A percentile compares a stretch with the other conserved stretches of the same genome.
Conservation (phyloP, 352 stramenopile species). For the Pythium guiyangense region DNA sequence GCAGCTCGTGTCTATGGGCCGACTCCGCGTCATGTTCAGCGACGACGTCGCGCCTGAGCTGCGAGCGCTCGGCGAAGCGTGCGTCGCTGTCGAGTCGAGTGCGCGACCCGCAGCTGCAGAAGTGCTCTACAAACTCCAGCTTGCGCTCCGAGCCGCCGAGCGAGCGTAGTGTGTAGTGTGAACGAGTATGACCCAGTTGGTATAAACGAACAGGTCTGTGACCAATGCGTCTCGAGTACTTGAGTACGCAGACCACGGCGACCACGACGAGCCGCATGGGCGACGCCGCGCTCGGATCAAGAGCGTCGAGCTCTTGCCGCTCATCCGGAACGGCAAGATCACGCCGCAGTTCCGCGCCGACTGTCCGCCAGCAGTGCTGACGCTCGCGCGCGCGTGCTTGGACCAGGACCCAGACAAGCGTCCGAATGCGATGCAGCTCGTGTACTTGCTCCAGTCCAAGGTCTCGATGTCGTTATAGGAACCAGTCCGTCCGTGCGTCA, state of each 20-base stretch:
- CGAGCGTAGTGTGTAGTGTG: no score
- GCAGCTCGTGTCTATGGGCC: constrained; percentile 27
- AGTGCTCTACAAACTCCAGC: constrained; percentile 28
- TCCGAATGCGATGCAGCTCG: constrained; percentile 46
- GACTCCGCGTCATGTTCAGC: constrained; percentile 36
- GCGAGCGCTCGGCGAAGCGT: constrained; percentile 21
- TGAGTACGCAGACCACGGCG: neutral
- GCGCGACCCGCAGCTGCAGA: constrained; percentile 29
- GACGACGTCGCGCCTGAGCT: constrained; percentile 19
- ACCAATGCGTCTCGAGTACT: no score
- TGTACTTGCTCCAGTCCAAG: constrained; percentile 38
- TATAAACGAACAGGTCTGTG: no score
- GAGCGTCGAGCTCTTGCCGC: constrained; percentile 52
- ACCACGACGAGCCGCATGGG: neutral
- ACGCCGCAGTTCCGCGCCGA: constrained; percentile 31
- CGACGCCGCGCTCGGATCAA: constrained; percentile 23
- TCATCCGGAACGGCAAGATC: constrained; percentile 41
- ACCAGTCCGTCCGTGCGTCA: no score
- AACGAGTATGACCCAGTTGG: no score
- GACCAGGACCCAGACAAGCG: constrained; percentile 25
- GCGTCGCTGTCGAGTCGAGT: constrained; percentile 29
- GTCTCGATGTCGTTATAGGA: constrained; percentile 15
- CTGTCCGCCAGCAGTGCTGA: constrained; percentile 26
- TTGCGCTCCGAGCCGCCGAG: constrained; percentile 18
- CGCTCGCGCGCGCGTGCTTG: constrained; percentile 33